These are phyloP conservation scores for Platanthera zijinensis DNA, from an alignment of 106 monocot species.

Conservation along the genomic window DNA sequence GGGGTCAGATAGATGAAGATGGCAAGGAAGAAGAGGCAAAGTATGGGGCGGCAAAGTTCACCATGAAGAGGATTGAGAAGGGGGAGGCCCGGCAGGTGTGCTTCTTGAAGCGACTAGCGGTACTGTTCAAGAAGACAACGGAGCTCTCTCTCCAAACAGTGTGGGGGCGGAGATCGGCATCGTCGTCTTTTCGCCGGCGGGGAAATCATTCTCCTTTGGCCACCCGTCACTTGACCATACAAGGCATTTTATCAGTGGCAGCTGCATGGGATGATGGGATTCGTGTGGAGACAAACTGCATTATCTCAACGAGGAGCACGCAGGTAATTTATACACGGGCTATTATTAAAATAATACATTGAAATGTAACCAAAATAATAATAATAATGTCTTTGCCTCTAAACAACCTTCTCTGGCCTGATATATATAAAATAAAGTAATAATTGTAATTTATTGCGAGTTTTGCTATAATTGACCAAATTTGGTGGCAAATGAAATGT, in stretches of 20 bases:
- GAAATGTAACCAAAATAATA: too few species aligned
- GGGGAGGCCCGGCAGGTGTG: conserved; percentile 18
- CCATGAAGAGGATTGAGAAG: conserved; percentile 12
- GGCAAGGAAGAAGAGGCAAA: conserved; percentile 7
- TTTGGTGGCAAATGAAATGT: too few species aligned
- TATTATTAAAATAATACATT: too few species aligned
- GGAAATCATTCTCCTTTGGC: conserved; percentile 10
- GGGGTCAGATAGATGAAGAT: background rate
- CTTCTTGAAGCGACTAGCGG: conserved; percentile 9
- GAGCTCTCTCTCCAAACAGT: conserved; percentile 6
- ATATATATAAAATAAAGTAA: too few species aligned
- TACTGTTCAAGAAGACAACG: conserved; percentile 10
- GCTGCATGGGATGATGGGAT: background rate
- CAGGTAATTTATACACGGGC: background rate
- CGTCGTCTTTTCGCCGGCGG: conserved; percentile 8
- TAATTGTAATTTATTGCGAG: too few species aligned
- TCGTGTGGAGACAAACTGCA: background rate
- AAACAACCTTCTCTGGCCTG: too few species aligned
- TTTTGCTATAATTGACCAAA: too few species aligned
- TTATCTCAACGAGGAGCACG: background rate
- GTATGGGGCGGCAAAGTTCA: conserved; percentile 11
- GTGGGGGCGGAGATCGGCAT: conserved; percentile 12
- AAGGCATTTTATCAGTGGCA: background rate
- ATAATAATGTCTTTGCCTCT: too few species aligned
- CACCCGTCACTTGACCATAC: background rate